Evolutionary conservation across 768 basidiomycete species (phyloP), one percentile per base, ranked within the genome.

Genomic region (Psilocybe cyanescens): DNA sequence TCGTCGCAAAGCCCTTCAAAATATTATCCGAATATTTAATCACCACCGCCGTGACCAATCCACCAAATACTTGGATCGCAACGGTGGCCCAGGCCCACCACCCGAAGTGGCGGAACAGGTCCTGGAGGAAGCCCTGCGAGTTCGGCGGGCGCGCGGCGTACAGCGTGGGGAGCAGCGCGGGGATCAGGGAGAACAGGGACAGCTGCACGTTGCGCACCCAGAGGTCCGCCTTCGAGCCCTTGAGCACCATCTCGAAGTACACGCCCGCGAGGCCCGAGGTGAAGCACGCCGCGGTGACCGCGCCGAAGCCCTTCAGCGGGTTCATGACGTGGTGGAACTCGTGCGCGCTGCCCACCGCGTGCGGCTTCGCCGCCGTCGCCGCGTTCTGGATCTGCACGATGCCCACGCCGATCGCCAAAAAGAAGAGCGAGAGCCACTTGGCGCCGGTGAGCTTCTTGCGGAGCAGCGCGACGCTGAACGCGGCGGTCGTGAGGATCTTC

Each of bases 171-270:
- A 91, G 74, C 55, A 96, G 72, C 16, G 97, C 97, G 3, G 97
- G 97, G 35, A 95, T 80, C 65, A 99, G 86, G 53, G 95, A 97
- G 80, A 98, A 99, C 58, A 97, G 82, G 29, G 95, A 97, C 16
- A 99, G 85, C 74, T 99, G 97, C 62, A 97, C 91, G 74, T 99
- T 99, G 70, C 97, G 91, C 57, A 97, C 89, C 97, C 97, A 99
- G 16, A 99, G 82, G 75, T 98, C 95, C 6, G 89, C 84, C 67
- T 89, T 89, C 9, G 92, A 92, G 65, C 91, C 89, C 77, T 97
- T 99, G 67, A 97, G 81, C 35, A 95, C 95, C 92, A 97, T 95
- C 79, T 99, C 97, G 68, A 99, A 99, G 78, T 99, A 99, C 29
- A 98, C 97, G 6, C 97, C 97, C 0, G 97, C 97, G 46, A 99